phyloP scores from a whole-genome alignment of 345 rosid species.

The Angophora floribunda region DNA sequence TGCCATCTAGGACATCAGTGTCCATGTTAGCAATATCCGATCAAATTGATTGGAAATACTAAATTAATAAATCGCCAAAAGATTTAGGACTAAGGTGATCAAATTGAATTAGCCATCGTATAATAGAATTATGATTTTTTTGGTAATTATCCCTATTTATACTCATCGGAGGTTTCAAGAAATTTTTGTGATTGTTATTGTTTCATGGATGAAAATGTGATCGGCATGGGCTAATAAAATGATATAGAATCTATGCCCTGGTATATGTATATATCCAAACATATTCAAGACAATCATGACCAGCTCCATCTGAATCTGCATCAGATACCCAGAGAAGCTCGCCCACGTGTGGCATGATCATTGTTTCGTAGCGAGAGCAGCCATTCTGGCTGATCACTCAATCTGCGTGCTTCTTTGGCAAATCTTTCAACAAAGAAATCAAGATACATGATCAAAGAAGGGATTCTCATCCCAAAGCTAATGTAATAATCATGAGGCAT shows the following conservation, averaged over 20 bases:
- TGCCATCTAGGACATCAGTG: background rate
- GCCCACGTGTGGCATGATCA: rapidly evolving
- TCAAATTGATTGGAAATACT: background rate
- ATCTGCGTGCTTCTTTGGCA: background rate
- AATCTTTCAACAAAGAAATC: background rate
- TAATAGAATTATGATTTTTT: no score
- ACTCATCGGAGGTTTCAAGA: no score
- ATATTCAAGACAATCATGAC: background rate
- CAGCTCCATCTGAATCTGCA: rapidly evolving
- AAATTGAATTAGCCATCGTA: rapidly evolving
- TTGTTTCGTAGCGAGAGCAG: background rate
- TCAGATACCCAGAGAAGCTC: background rate
- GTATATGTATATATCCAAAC: background rate
- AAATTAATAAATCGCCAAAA: rapidly evolving
- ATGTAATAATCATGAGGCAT: background rate
- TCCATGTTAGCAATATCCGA: no score
- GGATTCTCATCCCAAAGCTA: no score
- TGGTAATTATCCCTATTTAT: no score
- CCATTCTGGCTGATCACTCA: rapidly evolving
- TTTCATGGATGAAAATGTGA: no score
- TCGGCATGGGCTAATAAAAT: no score
- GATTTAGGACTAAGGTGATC: rapidly evolving
- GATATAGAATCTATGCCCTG: background rate
- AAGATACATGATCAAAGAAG: background rate
- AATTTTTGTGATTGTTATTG: no score